phyloP scores from a whole-genome alignment of 495 filamentous ascomycete genomes.

The Letharia columbiana region DNA sequence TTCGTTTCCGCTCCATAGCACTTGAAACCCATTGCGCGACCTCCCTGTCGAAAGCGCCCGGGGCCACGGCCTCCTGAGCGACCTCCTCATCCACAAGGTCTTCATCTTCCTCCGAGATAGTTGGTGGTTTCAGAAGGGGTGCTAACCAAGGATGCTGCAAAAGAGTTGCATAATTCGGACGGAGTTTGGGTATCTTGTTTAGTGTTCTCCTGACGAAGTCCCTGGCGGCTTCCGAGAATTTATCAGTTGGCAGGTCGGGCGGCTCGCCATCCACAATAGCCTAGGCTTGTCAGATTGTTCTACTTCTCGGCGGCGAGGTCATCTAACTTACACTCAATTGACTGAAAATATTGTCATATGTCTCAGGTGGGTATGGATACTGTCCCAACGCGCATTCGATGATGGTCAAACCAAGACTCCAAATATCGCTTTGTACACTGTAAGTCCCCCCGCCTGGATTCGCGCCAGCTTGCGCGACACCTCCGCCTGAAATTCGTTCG shows the following conservation, averaged over 20 bases:
- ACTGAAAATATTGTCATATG: constrained; percentile 97
- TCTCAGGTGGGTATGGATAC: constrained; percentile 97
- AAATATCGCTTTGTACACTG: constrained; percentile 96
- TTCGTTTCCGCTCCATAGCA: constrained; percentile 53
- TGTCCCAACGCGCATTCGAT: constrained; percentile 94
- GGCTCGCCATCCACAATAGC: constrained; percentile 96
- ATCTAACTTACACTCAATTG: constrained; percentile 77
- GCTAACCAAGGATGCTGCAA: constrained; percentile 83
- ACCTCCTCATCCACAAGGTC: constrained; percentile 36
- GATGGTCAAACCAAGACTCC: constrained; percentile 88
- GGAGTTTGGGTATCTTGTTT: constrained; percentile 83
- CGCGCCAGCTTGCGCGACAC: constrained; percentile 66
- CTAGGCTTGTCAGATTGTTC: constrained; percentile 38
- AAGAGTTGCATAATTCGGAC: constrained; percentile 83
- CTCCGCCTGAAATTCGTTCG: constrained; percentile 83
- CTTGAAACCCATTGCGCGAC: constrained; percentile 77
- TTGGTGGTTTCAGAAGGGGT: constrained; percentile 69
- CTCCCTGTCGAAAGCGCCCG: constrained; percentile 58
- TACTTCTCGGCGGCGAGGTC: background rate
- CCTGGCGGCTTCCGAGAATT: constrained; percentile 69
- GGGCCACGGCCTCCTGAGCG: constrained; percentile 35
- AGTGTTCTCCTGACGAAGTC: constrained; percentile 86
- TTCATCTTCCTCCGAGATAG: constrained; percentile 68
- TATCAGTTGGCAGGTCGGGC: constrained; percentile 68
- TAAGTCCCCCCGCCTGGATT: constrained; percentile 74